Percentiles rank a stretch among this genome's conserved stretches.
These are phyloP conservation scores for Taxillus chinensis DNA, from an alignment of 164 flowering plant species.

Conservation along the genomic window DNA sequence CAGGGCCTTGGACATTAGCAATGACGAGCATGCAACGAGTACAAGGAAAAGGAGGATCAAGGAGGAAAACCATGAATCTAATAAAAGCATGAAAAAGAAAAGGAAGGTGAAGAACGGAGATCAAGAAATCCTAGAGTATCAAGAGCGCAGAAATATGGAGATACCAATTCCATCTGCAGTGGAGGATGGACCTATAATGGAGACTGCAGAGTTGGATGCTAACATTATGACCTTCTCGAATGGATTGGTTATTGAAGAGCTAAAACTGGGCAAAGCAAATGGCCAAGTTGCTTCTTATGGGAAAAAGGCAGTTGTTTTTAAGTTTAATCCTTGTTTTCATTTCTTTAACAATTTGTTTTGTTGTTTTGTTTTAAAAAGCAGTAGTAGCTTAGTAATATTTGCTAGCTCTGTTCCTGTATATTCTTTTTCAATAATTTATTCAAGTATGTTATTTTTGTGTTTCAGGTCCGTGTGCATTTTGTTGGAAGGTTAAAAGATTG, in stretches of 20 bases:
- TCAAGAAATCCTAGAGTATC: too few species aligned
- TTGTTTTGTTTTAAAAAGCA: too few species aligned
- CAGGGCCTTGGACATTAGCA: not conserved
- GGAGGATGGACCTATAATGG: not conserved
- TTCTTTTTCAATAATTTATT: not conserved
- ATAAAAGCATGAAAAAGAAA: not conserved
- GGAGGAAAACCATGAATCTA: not conserved
- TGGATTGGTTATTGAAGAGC: conserved; percentile 36
- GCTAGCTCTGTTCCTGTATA: too few species aligned
- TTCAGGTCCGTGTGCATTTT: conserved; percentile 31
- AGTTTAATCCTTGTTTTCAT: not conserved
- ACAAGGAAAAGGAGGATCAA: not conserved
- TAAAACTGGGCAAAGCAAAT: conserved; percentile 24
- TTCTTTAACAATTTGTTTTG: not conserved
- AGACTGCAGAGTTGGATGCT: not conserved
- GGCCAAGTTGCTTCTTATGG: conserved; percentile 34
- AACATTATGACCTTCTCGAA: conserved; percentile 18
- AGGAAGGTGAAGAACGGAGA: not conserved
- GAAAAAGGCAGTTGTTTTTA: conserved; percentile 26
- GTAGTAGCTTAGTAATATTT: too few species aligned
- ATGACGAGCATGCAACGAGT: not conserved
- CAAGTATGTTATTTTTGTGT: conserved; percentile 1
- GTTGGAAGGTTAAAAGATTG: conserved; percentile 24
- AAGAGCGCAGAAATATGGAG: not conserved
- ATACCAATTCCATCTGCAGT: not conserved